A percentile compares a stretch with the other conserved stretches of the same genome.
Evolutionary conservation across 179 eudicot genomes (phyloP).

Genomic region (Beta corolliflora): DNA sequence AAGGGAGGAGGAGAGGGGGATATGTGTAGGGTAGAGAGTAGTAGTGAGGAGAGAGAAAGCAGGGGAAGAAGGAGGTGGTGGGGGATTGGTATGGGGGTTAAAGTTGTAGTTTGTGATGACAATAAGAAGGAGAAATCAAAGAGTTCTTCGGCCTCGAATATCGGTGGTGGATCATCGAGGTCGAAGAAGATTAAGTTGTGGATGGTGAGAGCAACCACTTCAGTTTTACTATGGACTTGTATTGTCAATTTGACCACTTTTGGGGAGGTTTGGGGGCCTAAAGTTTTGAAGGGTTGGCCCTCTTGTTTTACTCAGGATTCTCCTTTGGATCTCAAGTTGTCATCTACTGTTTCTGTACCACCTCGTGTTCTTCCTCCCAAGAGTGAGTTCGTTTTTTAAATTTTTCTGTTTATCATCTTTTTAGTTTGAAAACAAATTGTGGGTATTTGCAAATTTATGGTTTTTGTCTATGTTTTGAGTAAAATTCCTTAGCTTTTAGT

Average conservation of each 20-base stretch:
- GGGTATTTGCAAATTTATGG: slow-evolving; percentile 10
- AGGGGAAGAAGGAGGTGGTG: slow-evolving; percentile 46
- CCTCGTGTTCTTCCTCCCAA: slow-evolving; percentile 69
- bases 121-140: slow-evolving; percentile 51
- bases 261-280: slow-evolving; percentile 83
- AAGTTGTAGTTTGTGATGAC: slow-evolving; percentile 41
- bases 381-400: slow-evolving; percentile 47
- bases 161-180: slow-evolving; percentile 35
- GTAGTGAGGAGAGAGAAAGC: slow-evolving; percentile 33
- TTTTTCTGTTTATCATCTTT: slow-evolving; percentile 2
- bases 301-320: slow-evolving; percentile 65
- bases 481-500: slow-evolving; percentile 9
- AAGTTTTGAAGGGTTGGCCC: slow-evolving; percentile 87
- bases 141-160: slow-evolving; percentile 22
- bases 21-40: slow-evolving; percentile 48
- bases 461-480: slow-evolving; percentile 7
- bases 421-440: slow-evolving; percentile 3
- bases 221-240: slow-evolving; percentile 85
- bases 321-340: slow-evolving; percentile 47
- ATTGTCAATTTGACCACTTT: slow-evolving; percentile 73
- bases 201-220: slow-evolving; percentile 80
- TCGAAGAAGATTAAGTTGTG: slow-evolving; percentile 69
- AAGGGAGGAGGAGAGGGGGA: slow-evolving; percentile 11
- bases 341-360: slow-evolving; percentile 36
- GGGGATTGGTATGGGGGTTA: slow-evolving; percentile 36